phyloP scores from a whole-genome alignment of 78 protist genomes.

The Emiliania huxleyi region DNA sequence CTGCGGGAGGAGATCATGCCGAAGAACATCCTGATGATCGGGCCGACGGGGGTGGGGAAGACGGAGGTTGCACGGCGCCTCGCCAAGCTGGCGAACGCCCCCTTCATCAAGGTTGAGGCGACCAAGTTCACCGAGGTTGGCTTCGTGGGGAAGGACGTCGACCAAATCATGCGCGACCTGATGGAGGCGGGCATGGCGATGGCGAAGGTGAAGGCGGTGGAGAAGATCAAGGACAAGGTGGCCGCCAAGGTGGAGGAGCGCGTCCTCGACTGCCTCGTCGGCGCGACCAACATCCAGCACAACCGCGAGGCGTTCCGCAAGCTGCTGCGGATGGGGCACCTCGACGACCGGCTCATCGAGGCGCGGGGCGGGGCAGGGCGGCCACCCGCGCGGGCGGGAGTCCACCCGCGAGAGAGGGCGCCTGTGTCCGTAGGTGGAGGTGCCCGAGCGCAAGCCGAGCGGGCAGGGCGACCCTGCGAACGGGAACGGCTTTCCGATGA shows the following conservation, averaged over 20 bases:
- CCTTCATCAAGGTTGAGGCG: conserved; percentile 93
- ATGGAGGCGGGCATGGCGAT: conserved; percentile 26
- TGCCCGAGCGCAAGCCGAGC: conserved; percentile 44
- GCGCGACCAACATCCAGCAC: background rate
- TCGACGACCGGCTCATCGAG: conserved; percentile 57
- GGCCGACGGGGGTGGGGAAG: conserved; percentile 87
- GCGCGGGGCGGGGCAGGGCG: too few species aligned
- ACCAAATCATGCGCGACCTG: conserved; percentile 46
- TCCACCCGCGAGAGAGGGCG: too few species aligned
- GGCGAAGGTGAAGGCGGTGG: conserved; percentile 18
- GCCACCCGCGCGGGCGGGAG: too few species aligned
- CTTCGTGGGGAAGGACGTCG: conserved; percentile 40
- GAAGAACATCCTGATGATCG: conserved; percentile 91
- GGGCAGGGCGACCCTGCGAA: background rate
- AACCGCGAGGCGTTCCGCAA: conserved; percentile 33
- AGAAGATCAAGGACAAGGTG: background rate
- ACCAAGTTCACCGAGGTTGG: conserved; percentile 94
- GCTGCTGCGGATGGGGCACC: conserved; percentile 36
- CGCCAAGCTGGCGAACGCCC: conserved; percentile 83
- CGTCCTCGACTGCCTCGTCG: background rate
- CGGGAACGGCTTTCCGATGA: background rate
- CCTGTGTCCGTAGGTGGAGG: too few species aligned
- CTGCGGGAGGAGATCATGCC: conserved; percentile 74
- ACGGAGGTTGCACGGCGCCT: conserved; percentile 91
- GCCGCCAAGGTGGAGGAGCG: background rate